phyloP scores from a whole-genome alignment of 345 rosid genomes.

The Pistacia atlantica region DNA sequence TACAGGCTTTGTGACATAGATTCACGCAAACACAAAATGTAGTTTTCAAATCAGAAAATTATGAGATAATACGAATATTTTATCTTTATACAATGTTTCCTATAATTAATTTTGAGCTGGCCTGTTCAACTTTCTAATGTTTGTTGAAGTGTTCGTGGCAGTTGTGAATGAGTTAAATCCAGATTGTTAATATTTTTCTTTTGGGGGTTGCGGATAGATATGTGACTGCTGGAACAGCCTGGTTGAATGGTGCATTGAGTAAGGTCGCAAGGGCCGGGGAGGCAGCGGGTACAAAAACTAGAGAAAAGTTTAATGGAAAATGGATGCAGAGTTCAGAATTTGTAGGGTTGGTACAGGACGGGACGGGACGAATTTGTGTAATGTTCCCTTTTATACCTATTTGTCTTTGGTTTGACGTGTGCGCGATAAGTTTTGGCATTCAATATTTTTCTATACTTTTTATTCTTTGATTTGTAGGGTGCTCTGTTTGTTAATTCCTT shows the following conservation, averaged over 20 bases:
- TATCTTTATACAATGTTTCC: not conserved
- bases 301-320: slow-evolving; percentile 60
- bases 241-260: slow-evolving; percentile 90
- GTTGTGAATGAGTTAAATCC: not conserved
- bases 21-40: slow-evolving; percentile 6
- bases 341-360: slow-evolving; percentile 19
- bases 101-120: not conserved
- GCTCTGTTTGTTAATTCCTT: slow-evolving; percentile 11
- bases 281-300: slow-evolving; percentile 82
- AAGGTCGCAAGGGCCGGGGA: slow-evolving; percentile 90
- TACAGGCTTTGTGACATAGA: not conserved
- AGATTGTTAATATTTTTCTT: not conserved
- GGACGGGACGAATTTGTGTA: slow-evolving; percentile 11
- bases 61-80: no score
- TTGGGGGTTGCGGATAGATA: slow-evolving; percentile 47
- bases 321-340: slow-evolving; percentile 12
- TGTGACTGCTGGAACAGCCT: slow-evolving; percentile 79
- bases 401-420: slow-evolving; percentile 30
- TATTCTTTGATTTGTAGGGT: slow-evolving; percentile 35
- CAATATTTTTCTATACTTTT: not conserved
- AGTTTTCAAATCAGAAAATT: not conserved
- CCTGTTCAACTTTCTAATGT: not conserved
- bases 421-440: slow-evolving; percentile 14
- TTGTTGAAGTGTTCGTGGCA: not conserved
- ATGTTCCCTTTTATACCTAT: slow-evolving; percentile 5